Evolutionary conservation across 495 filamentous ascomycete genomes (phyloP), one percentile per base, ranked within the genome.

Genomic region (Neurospora pannonica): DNA sequence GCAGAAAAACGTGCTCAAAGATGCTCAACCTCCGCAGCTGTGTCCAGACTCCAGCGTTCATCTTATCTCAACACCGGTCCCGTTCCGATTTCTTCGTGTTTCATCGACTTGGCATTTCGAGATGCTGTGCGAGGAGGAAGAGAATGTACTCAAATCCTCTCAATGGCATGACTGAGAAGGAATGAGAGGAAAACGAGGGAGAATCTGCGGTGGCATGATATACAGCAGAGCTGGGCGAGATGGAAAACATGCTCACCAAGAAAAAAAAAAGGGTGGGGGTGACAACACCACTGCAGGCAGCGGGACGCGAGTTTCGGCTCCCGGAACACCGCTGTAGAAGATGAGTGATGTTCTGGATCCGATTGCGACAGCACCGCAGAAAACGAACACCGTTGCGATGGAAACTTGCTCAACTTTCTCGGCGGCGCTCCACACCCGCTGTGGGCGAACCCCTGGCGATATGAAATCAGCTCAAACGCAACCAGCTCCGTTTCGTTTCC

Each of bases 1-100:
- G 54, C 24, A 34, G 28, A 72, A 31, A 78, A 78, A 78, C 72
- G 62, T 78, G 77, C 77, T 78, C 77, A 78, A 78, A 78, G 77
- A 42, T 77, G 76, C 77, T 38, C 43, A 46, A 46, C 11, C 24
- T 5, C n/a, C 19, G 38, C 42, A 67, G 31, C 36, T 28, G 36
- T n/a, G 24, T 42, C 48, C 48, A 42, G 70, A 28, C 38, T 71
- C 21, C 21, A 60, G 42, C 21, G 15, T 31, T 31, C n/a, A 43
- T 37, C n/a, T 46, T 46, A 31, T 21, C 21, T 2, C 2, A n/a
- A n/a, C 19, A 38, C 36, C n/a, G 70, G 13, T 38, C 21, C 37
- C 21, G 9, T n/a, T 24, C 34, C 38, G 21, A 9, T 2, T 43
- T 43, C 11, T 38, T 40, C 37, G 70, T 38, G 37, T 17, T 17